These are phyloP conservation scores for Euphorbia tirucalli DNA, from an alignment of 345 rosid genomes.

Conservation along the genomic window DNA sequence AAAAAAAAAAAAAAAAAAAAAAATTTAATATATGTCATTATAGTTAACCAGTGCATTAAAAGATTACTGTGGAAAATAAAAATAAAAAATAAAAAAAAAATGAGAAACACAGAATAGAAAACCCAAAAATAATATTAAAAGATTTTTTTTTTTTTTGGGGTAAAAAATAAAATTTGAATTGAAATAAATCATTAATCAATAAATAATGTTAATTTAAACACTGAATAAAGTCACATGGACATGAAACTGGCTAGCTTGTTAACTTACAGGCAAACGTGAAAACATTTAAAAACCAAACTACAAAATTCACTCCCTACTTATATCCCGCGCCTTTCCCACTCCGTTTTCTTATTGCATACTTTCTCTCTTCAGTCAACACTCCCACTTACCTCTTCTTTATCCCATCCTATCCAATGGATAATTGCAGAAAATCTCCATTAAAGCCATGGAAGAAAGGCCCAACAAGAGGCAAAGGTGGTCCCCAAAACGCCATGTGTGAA, in stretches of 20 bases:
- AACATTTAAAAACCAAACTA: conserved; percentile 45
- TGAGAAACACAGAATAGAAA: no score
- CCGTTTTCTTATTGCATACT: conserved; percentile 27
- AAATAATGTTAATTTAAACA: background rate
- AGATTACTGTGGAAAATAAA: no score
- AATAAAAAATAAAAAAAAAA: no score
- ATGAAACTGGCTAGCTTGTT: no score
- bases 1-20: no score
- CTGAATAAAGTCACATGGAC: no score
- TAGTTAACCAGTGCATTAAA: no score
- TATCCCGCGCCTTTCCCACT: conserved; percentile 41
- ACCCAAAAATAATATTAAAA: no score
- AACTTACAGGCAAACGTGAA: conserved; percentile 58
- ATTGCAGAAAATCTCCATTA: conserved; percentile 48
- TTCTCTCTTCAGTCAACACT: background rate
- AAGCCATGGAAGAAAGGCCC: conserved; percentile 96
- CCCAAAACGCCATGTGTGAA: conserved; percentile 75
- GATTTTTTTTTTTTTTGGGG: no score
- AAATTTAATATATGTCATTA: no score
- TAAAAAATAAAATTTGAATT: background rate
- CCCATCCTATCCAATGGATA: conserved; percentile 11
- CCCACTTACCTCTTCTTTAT: background rate
- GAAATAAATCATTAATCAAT: no score
- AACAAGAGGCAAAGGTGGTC: conserved; percentile 91
- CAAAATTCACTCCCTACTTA: conserved; percentile 14